Evolutionary conservation across 192 early-diverging fungal species (phyloP), one percentile per base, ranked within the genome.

Genomic region (Podila horticola): DNA sequence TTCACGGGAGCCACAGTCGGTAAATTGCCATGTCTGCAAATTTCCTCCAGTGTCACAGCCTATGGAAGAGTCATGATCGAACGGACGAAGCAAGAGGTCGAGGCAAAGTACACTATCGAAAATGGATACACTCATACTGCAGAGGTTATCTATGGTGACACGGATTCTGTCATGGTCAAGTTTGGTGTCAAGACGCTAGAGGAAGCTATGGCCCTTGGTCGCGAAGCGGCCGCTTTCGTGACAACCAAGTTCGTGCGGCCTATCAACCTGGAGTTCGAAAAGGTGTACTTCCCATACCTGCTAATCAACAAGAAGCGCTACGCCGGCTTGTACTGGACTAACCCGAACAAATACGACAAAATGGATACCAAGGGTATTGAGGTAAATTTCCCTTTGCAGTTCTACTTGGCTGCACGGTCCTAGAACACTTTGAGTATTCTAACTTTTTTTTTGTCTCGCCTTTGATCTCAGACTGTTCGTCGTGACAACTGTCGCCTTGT

Each of bases 181-280:
- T 99, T 99, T 91, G 98, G 98, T 30, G 88, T 89, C 13, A 82
- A 88, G 41, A 85, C 76, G 60, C 87, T 98, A 38, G 91, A 84
- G 24, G 93, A 97, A 12, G 90, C 96, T 5, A 98, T 99, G 98
- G 81, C 88, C 41, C 77, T 97, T 0, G 92, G 92, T 0, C 84
- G 86, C 45, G 92, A 96, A 70, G 98, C 96, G 4, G 96, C 98
- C 4, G 88, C 90, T 20, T 84, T 88, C 82, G 96, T 99, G 3
- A 97, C 98, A 9, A 84, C 72, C 26, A 87, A 93, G 69, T 99
- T 99, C 73, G 82, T 95, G 26, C 89, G 86, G 17, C 98, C 97
- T 3, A 99, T 99, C 85, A 98, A 98, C 74, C 86, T 99, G n/a
- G 97, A 99, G 79, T 99, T 99, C 72, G 97, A 99, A 79, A 99